Evolutionary conservation across 73 alveolate genomes (phyloP).

Genomic region (Tetrahymena thermophila): DNA sequence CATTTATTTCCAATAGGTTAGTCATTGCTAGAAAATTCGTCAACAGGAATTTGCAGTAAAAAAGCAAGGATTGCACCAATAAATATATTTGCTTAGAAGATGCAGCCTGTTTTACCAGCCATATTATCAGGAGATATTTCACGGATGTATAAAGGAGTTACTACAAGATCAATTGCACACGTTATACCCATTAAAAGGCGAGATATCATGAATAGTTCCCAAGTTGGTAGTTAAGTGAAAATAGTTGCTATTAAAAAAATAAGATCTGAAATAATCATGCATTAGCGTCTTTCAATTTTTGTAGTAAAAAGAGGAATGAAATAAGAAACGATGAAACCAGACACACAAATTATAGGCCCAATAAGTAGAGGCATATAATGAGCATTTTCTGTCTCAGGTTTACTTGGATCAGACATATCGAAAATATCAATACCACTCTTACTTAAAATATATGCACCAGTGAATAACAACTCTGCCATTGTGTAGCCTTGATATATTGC

Average conservation of each 20-base stretch:
- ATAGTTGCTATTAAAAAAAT: not conserved
- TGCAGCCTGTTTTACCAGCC: not conserved
- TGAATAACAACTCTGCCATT: not conserved
- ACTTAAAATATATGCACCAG: not conserved
- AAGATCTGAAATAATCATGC: not conserved
- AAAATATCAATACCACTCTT: not conserved
- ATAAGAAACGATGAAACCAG: not conserved
- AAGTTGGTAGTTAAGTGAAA: not conserved
- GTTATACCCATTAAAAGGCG: not conserved
- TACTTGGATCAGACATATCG: not conserved
- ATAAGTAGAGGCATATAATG: not conserved
- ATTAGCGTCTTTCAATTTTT: not conserved
- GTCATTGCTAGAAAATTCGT: not conserved
- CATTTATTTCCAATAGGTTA: not conserved
- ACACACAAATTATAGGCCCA: not conserved
- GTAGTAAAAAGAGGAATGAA: not conserved
- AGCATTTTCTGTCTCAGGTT: not conserved
- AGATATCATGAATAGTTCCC: not conserved
- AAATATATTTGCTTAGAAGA: not conserved
- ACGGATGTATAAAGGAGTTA: not conserved
- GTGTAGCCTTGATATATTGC: not conserved
- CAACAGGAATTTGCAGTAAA: not conserved
- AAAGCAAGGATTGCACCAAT: not conserved
- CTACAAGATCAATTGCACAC: not conserved
- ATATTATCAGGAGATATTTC: not conserved